A percentile compares a stretch with the other conserved stretches of the same genome.
phyloP scores from a whole-genome alignment of 805 yeast genomes.

The Candida maesae region DNA sequence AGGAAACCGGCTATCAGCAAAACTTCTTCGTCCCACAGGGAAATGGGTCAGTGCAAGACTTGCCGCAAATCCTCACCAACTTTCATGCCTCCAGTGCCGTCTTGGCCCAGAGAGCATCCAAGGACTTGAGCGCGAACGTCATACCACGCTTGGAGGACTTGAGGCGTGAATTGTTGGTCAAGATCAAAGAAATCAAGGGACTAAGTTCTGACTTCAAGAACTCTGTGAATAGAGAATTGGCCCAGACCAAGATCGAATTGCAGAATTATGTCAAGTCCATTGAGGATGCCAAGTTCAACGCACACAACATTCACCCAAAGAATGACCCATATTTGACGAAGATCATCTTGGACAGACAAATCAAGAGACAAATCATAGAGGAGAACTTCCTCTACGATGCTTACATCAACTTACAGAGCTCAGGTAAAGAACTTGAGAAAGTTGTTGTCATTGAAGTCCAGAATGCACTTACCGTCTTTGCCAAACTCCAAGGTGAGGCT shows the following conservation, averaged over 20 bases:
- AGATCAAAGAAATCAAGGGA: conserved; percentile 82
- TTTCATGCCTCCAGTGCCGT: conserved; percentile 60
- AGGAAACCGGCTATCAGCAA: conserved; percentile 14
- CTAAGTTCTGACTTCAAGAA: conserved; percentile 83
- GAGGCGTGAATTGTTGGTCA: conserved; percentile 71
- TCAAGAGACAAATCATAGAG: conserved; percentile 72
- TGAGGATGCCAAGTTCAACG: conserved; percentile 51
- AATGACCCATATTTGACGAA: conserved; percentile 84
- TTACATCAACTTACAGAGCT: conserved; percentile 75
- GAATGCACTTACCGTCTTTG: conserved; percentile 69
- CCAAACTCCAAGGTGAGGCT: conserved; percentile 67
- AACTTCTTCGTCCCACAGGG: conserved; percentile 73
- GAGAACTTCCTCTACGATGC: conserved; percentile 90
- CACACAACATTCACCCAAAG: conserved; percentile 44
- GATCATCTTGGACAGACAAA: conserved; percentile 66
- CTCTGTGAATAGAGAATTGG: conserved; percentile 64
- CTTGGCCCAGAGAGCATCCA: conserved; percentile 53
- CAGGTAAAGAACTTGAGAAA: conserved; percentile 85
- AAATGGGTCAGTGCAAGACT: conserved; percentile 75
- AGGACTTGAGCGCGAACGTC: conserved; percentile 56
- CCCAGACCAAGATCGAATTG: conserved; percentile 57
- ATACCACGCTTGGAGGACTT: conserved; percentile 66
- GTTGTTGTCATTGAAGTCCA: conserved; percentile 87
- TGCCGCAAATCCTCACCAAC: conserved; percentile 67
- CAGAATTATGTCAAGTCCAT: conserved; percentile 54